Conservation (phyloP, 2,329 filamentous ascomycete genomes). For the Fusarium keratoplasticum region DNA sequence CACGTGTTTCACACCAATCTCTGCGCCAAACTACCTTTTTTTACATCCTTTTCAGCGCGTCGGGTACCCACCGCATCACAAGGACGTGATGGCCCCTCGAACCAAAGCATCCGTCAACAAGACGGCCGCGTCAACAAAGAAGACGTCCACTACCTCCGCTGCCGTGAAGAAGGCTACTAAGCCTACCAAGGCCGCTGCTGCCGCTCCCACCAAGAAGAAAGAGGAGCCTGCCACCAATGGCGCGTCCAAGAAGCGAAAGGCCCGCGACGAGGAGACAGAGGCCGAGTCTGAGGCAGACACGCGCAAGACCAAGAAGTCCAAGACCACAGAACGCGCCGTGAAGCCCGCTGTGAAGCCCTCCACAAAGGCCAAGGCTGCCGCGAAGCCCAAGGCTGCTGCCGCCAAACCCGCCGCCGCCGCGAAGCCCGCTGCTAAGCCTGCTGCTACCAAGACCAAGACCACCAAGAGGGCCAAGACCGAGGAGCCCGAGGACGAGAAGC, state of each 20-base stretch:
- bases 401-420: conserved; percentile 25
- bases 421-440: conserved; percentile 38
- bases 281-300: conserved; percentile 45
- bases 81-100: conserved; percentile 48
- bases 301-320: conserved; percentile 44
- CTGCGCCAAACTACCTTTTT: background rate
- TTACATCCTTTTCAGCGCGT: conserved; percentile 6
- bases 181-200: conserved; percentile 32
- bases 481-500: conserved; percentile 58
- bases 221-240: conserved; percentile 38
- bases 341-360: conserved; percentile 45
- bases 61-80: conserved; percentile 17
- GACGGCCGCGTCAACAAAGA: conserved; percentile 42
- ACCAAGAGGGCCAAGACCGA: conserved; percentile 51
- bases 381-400: conserved; percentile 27
- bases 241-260: conserved; percentile 46
- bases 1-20: background rate
- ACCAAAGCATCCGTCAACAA: conserved; percentile 44
- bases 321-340: conserved; percentile 39
- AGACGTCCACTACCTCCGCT: conserved; percentile 35
- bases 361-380: conserved; percentile 37
- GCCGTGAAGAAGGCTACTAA: conserved; percentile 42
- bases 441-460: conserved; percentile 43
- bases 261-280: conserved; percentile 40
- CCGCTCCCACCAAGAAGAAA: conserved; percentile 34